A percentile compares a stretch with the other conserved stretches of the same genome.
phyloP scores from a whole-genome alignment of 2,329 filamentous ascomycete species.

The Aureobasidium sp. region DNA sequence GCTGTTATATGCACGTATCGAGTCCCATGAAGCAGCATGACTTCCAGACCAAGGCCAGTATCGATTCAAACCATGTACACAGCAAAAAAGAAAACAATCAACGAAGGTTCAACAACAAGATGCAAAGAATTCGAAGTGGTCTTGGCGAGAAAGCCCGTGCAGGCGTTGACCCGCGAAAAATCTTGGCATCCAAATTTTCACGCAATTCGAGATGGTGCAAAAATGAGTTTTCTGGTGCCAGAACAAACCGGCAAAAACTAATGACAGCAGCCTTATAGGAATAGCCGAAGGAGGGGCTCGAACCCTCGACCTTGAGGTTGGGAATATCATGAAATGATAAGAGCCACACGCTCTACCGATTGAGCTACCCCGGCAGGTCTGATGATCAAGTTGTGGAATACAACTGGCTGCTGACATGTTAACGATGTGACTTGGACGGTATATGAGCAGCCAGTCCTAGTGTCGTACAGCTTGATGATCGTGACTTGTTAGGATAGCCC shows the following conservation, averaged over 20 bases:
- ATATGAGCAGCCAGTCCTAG: background rate
- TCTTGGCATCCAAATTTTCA: no score
- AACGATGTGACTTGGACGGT: background rate
- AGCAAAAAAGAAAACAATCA: no score
- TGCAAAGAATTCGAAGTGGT: no score
- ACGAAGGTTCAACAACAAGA: no score
- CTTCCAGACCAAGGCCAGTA: no score
- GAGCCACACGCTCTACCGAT: constrained; percentile 54
- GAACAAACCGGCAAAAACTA: background rate
- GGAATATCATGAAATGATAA: constrained; percentile 35
- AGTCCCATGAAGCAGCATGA: no score
- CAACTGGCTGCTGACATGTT: constrained; percentile 11
- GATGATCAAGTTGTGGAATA: constrained; percentile 2
- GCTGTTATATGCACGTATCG: no score
- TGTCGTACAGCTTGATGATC: background rate
- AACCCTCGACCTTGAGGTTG: constrained; percentile 21
- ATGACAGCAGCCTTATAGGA: background rate
- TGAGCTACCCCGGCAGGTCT: constrained; percentile 49
- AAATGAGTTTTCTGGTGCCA: no score
- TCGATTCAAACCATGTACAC: no score
- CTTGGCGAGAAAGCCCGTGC: no score
- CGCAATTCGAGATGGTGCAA: no score
- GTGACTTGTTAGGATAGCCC: background rate
- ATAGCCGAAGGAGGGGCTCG: constrained; percentile 21
- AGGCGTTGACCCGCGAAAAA: no score